These are phyloP conservation scores for Phytophthora ohioensis DNA, from an alignment of 352 stramenopile species.

Conservation along the genomic window DNA sequence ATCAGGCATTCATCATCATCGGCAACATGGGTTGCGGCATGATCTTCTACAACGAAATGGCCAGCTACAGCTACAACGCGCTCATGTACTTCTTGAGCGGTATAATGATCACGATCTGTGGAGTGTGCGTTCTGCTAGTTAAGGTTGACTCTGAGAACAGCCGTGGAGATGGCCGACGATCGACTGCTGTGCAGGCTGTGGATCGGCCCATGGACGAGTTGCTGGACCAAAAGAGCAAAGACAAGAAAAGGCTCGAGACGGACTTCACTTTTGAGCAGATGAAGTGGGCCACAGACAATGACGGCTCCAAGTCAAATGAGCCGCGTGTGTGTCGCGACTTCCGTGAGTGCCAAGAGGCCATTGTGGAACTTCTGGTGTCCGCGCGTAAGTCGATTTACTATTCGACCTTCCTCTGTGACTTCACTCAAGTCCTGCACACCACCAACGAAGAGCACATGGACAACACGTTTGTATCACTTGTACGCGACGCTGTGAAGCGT, in stretches of 20 bases:
- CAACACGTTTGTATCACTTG: conserved; percentile 69
- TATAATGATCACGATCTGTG: conserved; percentile 65
- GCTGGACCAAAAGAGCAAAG: conserved; percentile 29
- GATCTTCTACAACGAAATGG: conserved; percentile 87
- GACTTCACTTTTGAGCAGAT: conserved; percentile 75
- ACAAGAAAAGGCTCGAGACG: conserved; percentile 38
- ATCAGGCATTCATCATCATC: conserved; percentile 86
- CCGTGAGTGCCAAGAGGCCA: conserved; percentile 66
- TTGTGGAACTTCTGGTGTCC: conserved; percentile 65
- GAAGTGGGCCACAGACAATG: conserved; percentile 52
- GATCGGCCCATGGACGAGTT: conserved; percentile 39
- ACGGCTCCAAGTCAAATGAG: conserved; percentile 19
- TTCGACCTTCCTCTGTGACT: conserved; percentile 86
- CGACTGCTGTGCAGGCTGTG: conserved; percentile 30
- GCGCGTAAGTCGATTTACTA: conserved; percentile 75
- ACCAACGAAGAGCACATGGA: conserved; percentile 35
- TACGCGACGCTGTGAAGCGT: conserved; percentile 63
- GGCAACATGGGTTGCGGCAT: conserved; percentile 80
- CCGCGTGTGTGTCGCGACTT: conserved; percentile 66
- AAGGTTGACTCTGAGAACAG: conserved; percentile 55
- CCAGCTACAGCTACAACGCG: conserved; percentile 52
- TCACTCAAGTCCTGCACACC: conserved; percentile 60
- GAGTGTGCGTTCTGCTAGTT: conserved; percentile 67
- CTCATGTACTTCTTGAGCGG: conserved; percentile 61
- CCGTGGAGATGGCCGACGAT: conserved; percentile 13